Evolutionary conservation across 2,329 filamentous ascomycete genomes (phyloP), one percentile per base, ranked within the genome.

Genomic region (Fusarium sulawesiense): DNA sequence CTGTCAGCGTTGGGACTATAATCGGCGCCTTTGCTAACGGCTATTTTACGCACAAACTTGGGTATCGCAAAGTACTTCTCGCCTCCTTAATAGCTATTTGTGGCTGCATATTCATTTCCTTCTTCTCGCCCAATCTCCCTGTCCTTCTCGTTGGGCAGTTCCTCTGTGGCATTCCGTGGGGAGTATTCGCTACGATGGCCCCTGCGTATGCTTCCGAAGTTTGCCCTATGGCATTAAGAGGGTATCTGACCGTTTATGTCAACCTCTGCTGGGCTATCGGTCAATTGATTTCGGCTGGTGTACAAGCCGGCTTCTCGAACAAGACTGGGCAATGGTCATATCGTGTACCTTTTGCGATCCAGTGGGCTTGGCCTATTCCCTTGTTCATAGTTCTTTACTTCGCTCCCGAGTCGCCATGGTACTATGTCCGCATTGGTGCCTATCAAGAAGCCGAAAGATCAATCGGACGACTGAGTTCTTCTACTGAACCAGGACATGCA

Each of bases 31-130:
- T 71, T 54, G 63, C 71, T 60, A 75, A 75, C n/a, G 73, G 73
- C 13, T 73, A 60, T 55, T 71, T 70, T 4, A 72, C 71, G 2
- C 59, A 66, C 6, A 61, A 62, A 8, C 68, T 65, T 34, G 73
- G 73, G 10, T 75, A 74, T 44, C 64, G 86, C 16, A 85, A 84
- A 73, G 88, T 86, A 9, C 83, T 90, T 72, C 18, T 85, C 83
- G 9, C 66, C 86, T 54, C 66, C 77, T 5, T 57, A 14, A 45
- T 40, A 27, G 18, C 61, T 64, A 64, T 64, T 10, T 57, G 42
- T 1, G 73, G 67, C 18, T 72, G 78, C 42, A 74, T 79, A 30
- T 78, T 79, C 21, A 74, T 79, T 20, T 74, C 75, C 6, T 79
- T 79, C 68, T 79, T 78, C 50, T 76, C 78, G 6, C 72, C 77